A percentile compares a stretch with the other conserved stretches of the same genome.
Conservation (phyloP, 2,329 filamentous ascomycete species). For the Pseudopyrenochaeta lycopersici region DNA sequence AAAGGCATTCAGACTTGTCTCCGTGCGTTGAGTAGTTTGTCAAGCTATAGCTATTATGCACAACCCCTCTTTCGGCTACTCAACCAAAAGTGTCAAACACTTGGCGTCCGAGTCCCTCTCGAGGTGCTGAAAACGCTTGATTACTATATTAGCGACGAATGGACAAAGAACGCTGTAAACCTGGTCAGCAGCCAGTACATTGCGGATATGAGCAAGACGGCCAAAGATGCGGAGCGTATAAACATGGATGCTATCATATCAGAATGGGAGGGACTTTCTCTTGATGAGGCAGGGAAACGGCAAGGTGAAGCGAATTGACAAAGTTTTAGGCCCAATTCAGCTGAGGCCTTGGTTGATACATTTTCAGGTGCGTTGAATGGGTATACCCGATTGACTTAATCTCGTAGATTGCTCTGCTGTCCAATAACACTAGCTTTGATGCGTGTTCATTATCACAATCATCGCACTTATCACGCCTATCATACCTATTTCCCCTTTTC, state of each 20-base stretch:
- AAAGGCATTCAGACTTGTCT: constrained; percentile 39
- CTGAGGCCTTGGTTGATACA: not conserved
- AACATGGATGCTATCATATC: constrained; percentile 42
- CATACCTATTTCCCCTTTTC: too few relatives aligned
- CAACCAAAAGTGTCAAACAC: constrained; percentile 34
- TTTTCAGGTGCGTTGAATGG: not conserved
- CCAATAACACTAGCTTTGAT: not conserved
- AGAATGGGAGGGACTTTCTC: constrained; percentile 33
- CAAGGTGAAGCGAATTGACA: not conserved
- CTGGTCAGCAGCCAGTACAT: constrained; percentile 42
- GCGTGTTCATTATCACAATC: not conserved
- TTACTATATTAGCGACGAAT: constrained; percentile 38
- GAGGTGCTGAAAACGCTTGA: constrained; percentile 30
- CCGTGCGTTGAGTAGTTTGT: constrained; percentile 30
- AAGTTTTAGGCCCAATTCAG: not conserved
- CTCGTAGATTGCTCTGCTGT: too few relatives aligned
- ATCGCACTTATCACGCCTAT: too few relatives aligned
- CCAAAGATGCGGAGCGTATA: constrained; percentile 20
- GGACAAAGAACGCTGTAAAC: constrained; percentile 37
- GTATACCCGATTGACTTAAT: too few relatives aligned
- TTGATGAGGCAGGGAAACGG: constrained; percentile 14
- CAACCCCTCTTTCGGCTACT: constrained; percentile 40
- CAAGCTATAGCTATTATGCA: constrained; percentile 38
- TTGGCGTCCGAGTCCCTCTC: constrained; percentile 30
- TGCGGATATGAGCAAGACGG: constrained; percentile 31